phyloP scores from a whole-genome alignment of 148 eudicot species.

The Talinum fruticosum region DNA sequence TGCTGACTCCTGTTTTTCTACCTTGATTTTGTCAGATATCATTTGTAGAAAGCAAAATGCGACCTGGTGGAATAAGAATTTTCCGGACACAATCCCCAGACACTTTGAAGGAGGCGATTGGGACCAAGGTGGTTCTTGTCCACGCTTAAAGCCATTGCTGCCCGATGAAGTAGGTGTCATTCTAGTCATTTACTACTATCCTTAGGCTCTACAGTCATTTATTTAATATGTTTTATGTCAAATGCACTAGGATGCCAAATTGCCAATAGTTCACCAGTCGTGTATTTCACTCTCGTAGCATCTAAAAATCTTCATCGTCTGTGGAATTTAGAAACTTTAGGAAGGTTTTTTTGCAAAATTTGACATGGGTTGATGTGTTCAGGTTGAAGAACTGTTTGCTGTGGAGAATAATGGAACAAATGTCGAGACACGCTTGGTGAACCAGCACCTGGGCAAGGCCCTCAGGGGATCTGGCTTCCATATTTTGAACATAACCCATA shows the following conservation, averaged over 20 bases:
- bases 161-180: slow-evolving; percentile 50
- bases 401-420: slow-evolving; percentile 74
- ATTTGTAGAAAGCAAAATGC: slow-evolving; percentile 56
- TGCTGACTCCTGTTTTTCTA: background rate
- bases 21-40: slow-evolving; percentile 43
- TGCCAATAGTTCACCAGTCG: background rate
- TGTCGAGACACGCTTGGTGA: slow-evolving; percentile 77
- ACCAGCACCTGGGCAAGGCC: slow-evolving; percentile 61
- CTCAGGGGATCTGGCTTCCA: slow-evolving; percentile 52
- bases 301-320: background rate
- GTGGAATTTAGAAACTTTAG: too few species aligned
- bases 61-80: slow-evolving; percentile 47
- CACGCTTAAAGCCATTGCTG: slow-evolving; percentile 61
- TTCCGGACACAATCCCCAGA: slow-evolving; percentile 97
- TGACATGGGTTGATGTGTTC: slow-evolving; percentile 10
- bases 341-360: background rate
- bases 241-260: background rate
- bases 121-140: slow-evolving; percentile 95
- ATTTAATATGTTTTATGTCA: background rate
- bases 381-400: slow-evolving; percentile 73
- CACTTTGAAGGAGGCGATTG: slow-evolving; percentile 99
- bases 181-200: background rate
- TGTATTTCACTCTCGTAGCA: background rate
- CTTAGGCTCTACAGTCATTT: background rate
- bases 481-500: slow-evolving; percentile 63